These are phyloP conservation scores for Coemansia nantahalensis DNA, from an alignment of 192 early-diverging fungal genomes.

Conservation along the genomic window DNA sequence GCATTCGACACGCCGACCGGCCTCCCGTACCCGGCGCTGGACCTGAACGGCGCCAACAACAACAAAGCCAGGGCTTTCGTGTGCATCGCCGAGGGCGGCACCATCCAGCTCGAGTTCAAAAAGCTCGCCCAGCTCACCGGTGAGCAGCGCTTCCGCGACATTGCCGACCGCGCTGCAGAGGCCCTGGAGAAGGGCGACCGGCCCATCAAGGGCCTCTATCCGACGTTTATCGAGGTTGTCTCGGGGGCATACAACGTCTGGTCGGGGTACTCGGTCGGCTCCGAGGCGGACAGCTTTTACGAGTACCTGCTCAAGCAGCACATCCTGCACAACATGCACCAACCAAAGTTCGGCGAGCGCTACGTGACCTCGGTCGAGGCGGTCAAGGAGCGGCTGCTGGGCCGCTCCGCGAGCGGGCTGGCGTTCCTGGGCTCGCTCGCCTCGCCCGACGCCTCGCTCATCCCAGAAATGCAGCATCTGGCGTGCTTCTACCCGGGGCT, in stretches of 20 bases:
- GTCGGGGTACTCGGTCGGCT: constrained; percentile 68
- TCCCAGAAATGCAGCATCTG: constrained; percentile 87
- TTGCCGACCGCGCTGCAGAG: constrained; percentile 60
- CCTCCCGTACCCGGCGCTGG: constrained; percentile 64
- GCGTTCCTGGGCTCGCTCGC: constrained; percentile 18
- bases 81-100: constrained; percentile 71
- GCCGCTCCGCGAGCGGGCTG: constrained; percentile 4
- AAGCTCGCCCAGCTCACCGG: constrained; percentile 75
- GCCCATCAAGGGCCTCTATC: constrained; percentile 69
- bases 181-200: constrained; percentile 45
- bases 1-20: constrained; percentile 68
- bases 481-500: constrained; percentile 90
- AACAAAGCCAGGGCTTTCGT: no score
- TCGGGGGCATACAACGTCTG: constrained; percentile 16
- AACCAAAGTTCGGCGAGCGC: constrained; percentile 62
- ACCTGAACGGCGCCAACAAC: constrained; percentile 40
- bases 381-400: constrained; percentile 54
- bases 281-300: constrained; percentile 88
- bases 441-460: constrained; percentile 7
- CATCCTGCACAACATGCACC: constrained; percentile 63
- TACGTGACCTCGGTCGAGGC: constrained; percentile 64
- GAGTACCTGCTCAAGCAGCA: constrained; percentile 94
- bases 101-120: constrained; percentile 85
- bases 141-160: constrained; percentile 70
- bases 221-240: constrained; percentile 56